These are phyloP conservation scores for Tetracladium setigerum DNA, from an alignment of 495 filamentous ascomycete species.

Conservation along the genomic window DNA sequence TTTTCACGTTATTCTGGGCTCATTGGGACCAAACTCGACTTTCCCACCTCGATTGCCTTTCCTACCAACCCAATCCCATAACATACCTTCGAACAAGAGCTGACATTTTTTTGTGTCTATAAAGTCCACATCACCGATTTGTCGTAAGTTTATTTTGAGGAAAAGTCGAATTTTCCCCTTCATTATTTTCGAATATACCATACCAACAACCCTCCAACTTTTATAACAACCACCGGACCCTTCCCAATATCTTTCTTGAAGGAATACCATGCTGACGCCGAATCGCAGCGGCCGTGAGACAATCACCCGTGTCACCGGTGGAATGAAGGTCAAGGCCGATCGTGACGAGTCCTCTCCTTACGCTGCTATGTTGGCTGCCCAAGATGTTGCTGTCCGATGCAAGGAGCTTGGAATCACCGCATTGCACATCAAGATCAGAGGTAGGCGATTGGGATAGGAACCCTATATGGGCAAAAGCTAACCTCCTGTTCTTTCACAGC, in stretches of 20 bases:
- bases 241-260: constrained; percentile 1
- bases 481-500: constrained; percentile 31
- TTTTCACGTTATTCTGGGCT: no score
- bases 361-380: constrained; percentile 99
- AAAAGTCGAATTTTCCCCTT: neutral
- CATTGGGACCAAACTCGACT: no score
- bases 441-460: constrained; percentile 36
- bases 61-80: no score
- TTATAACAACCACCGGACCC: neutral
- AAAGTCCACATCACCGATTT: constrained; percentile 97
- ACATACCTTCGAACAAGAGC: no score
- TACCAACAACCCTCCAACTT: neutral
- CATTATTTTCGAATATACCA: neutral
- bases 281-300: constrained; percentile 96
- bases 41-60: no score
- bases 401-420: constrained; percentile 99
- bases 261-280: constrained; percentile 49
- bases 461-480: neutral
- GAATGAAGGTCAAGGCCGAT: constrained; percentile 99
- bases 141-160: constrained; percentile 53
- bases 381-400: constrained; percentile 90
- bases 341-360: constrained; percentile 99
- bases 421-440: constrained; percentile 99
- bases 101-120: no score
- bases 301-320: constrained; percentile 97